Percentiles rank a stretch among this genome's conserved stretches.
Conservation (phyloP, 495 filamentous ascomycete genomes). For the Aspergillus haitiensis region DNA sequence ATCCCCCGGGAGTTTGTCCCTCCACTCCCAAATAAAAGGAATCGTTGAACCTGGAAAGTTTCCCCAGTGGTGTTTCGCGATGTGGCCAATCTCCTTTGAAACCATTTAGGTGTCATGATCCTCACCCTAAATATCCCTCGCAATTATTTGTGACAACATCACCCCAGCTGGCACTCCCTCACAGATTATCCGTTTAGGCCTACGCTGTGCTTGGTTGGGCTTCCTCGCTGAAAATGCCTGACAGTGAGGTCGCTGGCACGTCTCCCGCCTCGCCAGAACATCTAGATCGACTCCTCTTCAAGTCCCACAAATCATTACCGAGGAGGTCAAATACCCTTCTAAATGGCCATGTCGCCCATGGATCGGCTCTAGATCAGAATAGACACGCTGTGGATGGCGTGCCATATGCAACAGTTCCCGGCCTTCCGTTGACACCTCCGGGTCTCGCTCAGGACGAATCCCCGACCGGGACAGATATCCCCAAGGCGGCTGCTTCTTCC, state of each 20-base stretch:
- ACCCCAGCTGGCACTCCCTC: constrained; percentile 8
- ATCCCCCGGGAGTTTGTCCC: background rate
- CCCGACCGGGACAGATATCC: constrained; percentile 20
- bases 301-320: constrained; percentile 50
- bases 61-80: constrained; percentile 6
- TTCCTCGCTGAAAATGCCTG: constrained; percentile 37
- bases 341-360: constrained; percentile 30
- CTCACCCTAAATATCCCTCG: constrained; percentile 13
- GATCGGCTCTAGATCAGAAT: constrained; percentile 29
- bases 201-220: constrained; percentile 20
- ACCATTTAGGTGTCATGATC: constrained; percentile 26
- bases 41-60: too few species aligned
- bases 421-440: constrained; percentile 45
- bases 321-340: constrained; percentile 34
- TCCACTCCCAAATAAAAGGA: too few species aligned
- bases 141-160: constrained; percentile 15
- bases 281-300: constrained; percentile 38
- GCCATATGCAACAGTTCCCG: constrained; percentile 29
- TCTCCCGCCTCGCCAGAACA: constrained; percentile 34
- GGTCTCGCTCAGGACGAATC: constrained; percentile 29
- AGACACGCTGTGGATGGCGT: constrained; percentile 19
- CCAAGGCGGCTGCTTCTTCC: constrained; percentile 27
- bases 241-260: constrained; percentile 35
- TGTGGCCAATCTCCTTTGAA: constrained; percentile 28
- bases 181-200: constrained; percentile 2